Evolutionary conservation across 169 alveolate genomes (phyloP).

Genomic region (Plasmodium vivax): DNA sequence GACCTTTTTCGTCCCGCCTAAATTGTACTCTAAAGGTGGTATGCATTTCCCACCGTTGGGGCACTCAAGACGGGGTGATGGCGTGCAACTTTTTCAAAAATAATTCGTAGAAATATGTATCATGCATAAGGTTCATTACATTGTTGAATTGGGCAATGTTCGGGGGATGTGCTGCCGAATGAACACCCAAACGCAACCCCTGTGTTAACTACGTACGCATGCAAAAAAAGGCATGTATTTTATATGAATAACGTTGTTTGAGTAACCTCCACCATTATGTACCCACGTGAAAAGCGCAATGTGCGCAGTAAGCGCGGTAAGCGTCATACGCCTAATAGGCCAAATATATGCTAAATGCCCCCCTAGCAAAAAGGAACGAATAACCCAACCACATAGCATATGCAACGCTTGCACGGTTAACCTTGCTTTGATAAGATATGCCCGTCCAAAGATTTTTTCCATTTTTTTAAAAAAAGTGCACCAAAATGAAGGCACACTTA

Average conservation of each 20-base stretch:
- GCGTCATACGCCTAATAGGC: too few species aligned
- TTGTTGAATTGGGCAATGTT: not conserved
- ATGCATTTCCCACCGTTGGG: not conserved
- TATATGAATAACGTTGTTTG: slow-evolving; percentile 1
- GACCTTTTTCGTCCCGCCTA: not conserved
- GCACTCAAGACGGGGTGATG: not conserved
- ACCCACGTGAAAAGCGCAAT: not conserved
- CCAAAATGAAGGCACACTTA: not conserved
- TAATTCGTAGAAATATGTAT: not conserved
- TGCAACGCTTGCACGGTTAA: not conserved
- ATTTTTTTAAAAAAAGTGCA: not conserved
- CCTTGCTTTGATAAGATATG: not conserved
- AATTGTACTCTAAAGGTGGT: not conserved
- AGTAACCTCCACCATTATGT: not conserved
- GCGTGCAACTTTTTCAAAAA: not conserved
- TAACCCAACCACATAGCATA: not conserved
- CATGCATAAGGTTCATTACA: not conserved
- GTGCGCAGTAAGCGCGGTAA: not conserved
- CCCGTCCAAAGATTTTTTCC: not conserved
- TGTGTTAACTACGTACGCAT: not conserved
- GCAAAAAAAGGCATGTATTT: not conserved
- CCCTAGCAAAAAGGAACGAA: not conserved
- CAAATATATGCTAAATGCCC: not conserved
- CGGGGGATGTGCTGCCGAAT: not conserved
- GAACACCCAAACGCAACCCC: not conserved